A percentile compares a stretch with the other conserved stretches of the same genome.
phyloP scores from a whole-genome alignment of 2,329 filamentous ascomycete species.

The Cercospora sp. region DNA sequence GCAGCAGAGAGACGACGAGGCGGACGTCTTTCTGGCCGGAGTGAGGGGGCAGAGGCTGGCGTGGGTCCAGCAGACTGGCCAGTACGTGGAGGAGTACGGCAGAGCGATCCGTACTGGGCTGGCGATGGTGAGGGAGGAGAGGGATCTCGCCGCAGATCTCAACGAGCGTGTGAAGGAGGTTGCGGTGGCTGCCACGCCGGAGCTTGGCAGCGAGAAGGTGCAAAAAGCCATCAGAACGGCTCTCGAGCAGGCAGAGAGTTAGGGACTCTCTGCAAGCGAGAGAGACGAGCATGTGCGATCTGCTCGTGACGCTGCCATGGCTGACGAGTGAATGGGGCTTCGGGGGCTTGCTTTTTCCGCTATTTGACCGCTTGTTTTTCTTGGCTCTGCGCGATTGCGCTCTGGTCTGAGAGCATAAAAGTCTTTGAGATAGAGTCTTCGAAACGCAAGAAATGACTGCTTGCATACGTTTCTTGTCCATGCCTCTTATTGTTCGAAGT shows the following conservation, averaged over 20 bases:
- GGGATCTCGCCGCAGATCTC: not conserved
- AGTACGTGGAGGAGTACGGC: not conserved
- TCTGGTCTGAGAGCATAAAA: not conserved
- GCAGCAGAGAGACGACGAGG: not conserved
- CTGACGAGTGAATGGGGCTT: not conserved
- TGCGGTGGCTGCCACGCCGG: not conserved
- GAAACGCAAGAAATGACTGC: not conserved
- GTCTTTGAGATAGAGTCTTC: not conserved
- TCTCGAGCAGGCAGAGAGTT: not conserved
- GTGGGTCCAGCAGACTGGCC: not conserved
- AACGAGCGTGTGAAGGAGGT: not conserved
- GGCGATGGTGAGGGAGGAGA: not conserved
- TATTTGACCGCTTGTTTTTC: not conserved
- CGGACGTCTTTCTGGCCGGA: not conserved
- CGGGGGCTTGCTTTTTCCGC: not conserved
- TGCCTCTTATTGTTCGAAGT: not conserved
- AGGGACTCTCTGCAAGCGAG: not conserved
- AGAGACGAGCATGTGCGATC: not conserved
- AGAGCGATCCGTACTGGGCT: not conserved
- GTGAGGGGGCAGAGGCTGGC: not conserved
- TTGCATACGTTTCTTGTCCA: not conserved
- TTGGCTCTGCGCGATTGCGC: not conserved
- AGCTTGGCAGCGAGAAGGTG: not conserved
- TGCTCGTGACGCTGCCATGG: slow-evolving; percentile 1
- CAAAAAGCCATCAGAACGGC: not conserved